Conservation (phyloP, 768 basidiomycete genomes). For the Dacryopinax spathularia region DNA sequence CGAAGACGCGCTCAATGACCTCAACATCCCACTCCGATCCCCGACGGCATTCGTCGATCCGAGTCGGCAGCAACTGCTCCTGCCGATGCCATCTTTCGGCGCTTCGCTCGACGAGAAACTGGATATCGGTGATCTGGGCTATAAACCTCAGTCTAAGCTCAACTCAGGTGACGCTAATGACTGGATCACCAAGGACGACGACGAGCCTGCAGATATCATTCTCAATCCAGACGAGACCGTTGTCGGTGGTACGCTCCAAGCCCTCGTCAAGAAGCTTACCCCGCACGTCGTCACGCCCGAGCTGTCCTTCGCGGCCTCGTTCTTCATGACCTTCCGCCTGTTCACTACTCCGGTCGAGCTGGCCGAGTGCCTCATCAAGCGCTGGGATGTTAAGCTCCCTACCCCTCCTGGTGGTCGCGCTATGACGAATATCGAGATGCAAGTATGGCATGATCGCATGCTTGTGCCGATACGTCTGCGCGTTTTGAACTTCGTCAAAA, state of each 20-base stretch:
- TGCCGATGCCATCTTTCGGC: conserved; percentile 14
- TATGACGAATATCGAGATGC: conserved; percentile 43
- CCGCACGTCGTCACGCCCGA: conserved; percentile 87
- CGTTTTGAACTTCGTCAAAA: conserved; percentile 84
- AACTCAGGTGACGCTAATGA: conserved; percentile 13
- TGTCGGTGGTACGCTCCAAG: conserved; percentile 77
- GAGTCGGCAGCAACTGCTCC: conserved; percentile 9
- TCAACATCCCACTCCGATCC: not conserved
- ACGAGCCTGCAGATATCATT: conserved; percentile 67
- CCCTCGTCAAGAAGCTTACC: conserved; percentile 93
- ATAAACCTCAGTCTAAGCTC: conserved; percentile 40
- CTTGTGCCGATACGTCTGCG: conserved; percentile 80
- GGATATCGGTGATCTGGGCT: conserved; percentile 27
- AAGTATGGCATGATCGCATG: conserved; percentile 74
- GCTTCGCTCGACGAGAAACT: not conserved
- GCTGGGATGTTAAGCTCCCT: conserved; percentile 55
- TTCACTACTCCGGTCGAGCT: conserved; percentile 71
- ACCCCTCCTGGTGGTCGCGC: conserved; percentile 35
- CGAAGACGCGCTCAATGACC: conserved; percentile 2
- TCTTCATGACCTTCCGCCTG: conserved; percentile 90
- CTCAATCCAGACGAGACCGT: conserved; percentile 84
- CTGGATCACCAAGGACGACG: conserved; percentile 40
- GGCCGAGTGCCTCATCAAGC: conserved; percentile 57
- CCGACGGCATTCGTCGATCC: not conserved
- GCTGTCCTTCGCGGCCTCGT: conserved; percentile 69